phyloP scores from a whole-genome alignment of 2,329 filamentous ascomycete species.

The Fusarium equiseti region DNA sequence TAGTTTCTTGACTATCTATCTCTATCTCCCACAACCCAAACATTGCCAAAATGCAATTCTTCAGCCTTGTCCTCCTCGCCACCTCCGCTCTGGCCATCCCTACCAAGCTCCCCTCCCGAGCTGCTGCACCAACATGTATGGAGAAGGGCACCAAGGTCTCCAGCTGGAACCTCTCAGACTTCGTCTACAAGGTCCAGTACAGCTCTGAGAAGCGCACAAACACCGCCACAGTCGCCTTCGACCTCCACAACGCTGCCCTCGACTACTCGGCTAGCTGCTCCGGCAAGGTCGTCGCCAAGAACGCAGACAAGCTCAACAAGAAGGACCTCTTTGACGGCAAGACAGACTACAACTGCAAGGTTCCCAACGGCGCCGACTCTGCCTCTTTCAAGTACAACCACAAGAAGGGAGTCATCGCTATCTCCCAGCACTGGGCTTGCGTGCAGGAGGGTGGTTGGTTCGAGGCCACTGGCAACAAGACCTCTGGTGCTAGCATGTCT shows the following conservation, averaged over 20 bases:
- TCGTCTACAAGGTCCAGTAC: conserved; percentile 62
- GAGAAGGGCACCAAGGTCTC: conserved; percentile 38
- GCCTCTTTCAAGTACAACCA: conserved; percentile 60
- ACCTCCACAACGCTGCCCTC: conserved; percentile 61
- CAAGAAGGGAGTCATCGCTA: conserved; percentile 52
- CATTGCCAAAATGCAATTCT: conserved; percentile 44
- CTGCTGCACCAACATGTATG: conserved; percentile 40
- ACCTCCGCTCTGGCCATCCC: conserved; percentile 47
- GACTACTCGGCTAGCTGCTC: conserved; percentile 56
- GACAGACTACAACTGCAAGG: conserved; percentile 58
- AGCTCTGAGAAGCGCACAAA: conserved; percentile 64
- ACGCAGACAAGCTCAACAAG: conserved; percentile 1
- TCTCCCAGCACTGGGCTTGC: conserved; percentile 65
- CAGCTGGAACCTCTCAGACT: conserved; percentile 58
- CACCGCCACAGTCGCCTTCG: conserved; percentile 61
- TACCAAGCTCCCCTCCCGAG: conserved; percentile 20
- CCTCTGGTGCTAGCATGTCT: conserved; percentile 44
- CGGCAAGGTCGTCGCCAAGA: conserved; percentile 53
- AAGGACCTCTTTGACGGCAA: conserved; percentile 64
- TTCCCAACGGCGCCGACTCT: conserved; percentile 46
- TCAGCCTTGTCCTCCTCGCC: conserved; percentile 47
- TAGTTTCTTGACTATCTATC: not conserved
- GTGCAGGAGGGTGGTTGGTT: conserved; percentile 54
- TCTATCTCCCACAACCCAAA: not conserved
- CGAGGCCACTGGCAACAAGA: conserved; percentile 47